Percentiles rank a stretch among this genome's conserved stretches.
These are phyloP conservation scores for Nemania serpens DNA, from an alignment of 2,329 filamentous ascomycete species.

Conservation along the genomic window DNA sequence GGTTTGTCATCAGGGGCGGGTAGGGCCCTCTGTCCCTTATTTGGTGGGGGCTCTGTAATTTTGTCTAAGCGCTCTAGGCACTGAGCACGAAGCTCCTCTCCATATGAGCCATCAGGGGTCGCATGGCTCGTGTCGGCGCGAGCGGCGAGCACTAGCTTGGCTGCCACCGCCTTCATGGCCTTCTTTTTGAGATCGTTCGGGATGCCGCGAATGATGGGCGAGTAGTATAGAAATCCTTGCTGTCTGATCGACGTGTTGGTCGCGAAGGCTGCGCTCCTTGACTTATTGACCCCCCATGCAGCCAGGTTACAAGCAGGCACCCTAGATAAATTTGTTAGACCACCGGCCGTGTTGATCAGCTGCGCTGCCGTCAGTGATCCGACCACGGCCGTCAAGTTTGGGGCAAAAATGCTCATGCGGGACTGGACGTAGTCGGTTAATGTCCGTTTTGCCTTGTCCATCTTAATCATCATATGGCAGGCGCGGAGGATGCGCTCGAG, in stretches of 20 bases:
- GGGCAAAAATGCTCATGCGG: slow-evolving; percentile 94
- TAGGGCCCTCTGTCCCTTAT: slow-evolving; percentile 83
- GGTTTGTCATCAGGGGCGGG: slow-evolving; percentile 96
- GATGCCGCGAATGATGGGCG: slow-evolving; percentile 83
- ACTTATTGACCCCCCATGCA: slow-evolving; percentile 87
- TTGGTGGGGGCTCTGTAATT: slow-evolving; percentile 86
- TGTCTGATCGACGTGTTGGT: slow-evolving; percentile 91
- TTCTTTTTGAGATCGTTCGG: slow-evolving; percentile 87
- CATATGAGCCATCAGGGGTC: slow-evolving; percentile 78
- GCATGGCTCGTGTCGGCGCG: slow-evolving; percentile 86
- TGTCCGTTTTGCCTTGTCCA: slow-evolving; percentile 84
- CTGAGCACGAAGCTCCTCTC: slow-evolving; percentile 79
- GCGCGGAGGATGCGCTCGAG: slow-evolving; percentile 74
- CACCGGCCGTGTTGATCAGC: slow-evolving; percentile 92
- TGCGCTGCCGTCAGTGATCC: slow-evolving; percentile 93
- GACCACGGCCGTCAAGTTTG: slow-evolving; percentile 87
- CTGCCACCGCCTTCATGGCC: slow-evolving; percentile 91
- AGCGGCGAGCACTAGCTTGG: slow-evolving; percentile 91
- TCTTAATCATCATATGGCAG: slow-evolving; percentile 84
- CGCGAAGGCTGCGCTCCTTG: slow-evolving; percentile 73
- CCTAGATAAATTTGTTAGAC: slow-evolving; percentile 85
- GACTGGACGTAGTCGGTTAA: slow-evolving; percentile 95
- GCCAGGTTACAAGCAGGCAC: slow-evolving; percentile 92
- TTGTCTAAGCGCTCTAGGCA: slow-evolving; percentile 90
- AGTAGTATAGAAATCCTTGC: slow-evolving; percentile 92